A percentile compares a stretch with the other conserved stretches of the same genome.
These are phyloP conservation scores for Taphrina sp. DNA, from an alignment of 1,139 yeast species.

Conservation along the genomic window DNA sequence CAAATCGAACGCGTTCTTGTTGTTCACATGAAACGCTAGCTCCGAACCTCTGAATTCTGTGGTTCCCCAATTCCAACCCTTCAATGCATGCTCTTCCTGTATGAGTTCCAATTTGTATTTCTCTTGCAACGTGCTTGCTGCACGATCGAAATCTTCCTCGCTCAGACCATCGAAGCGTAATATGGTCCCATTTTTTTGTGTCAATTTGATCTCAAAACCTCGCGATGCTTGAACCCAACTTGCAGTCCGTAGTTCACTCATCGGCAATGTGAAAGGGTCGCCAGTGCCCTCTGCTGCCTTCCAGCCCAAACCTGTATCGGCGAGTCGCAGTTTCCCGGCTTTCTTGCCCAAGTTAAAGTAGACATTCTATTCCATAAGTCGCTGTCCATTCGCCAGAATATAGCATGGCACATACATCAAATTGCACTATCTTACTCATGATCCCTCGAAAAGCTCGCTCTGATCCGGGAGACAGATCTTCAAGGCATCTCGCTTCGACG, in stretches of 20 bases:
- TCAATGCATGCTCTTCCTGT: slow-evolving; percentile 79
- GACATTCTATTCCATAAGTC: slow-evolving; percentile 44
- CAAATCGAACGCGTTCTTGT: slow-evolving; percentile 86
- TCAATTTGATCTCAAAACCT: slow-evolving; percentile 84
- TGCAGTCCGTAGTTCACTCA: slow-evolving; percentile 74
- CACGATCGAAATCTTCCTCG: slow-evolving; percentile 68
- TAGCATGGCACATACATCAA: slow-evolving; percentile 11
- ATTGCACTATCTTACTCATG: slow-evolving; percentile 22
- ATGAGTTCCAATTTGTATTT: slow-evolving; percentile 73
- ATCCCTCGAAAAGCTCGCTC: too few species aligned
- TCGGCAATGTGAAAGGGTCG: slow-evolving; percentile 75
- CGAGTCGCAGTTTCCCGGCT: slow-evolving; percentile 88
- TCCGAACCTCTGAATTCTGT: slow-evolving; percentile 91
- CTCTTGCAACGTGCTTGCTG: slow-evolving; percentile 80
- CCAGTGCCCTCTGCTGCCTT: slow-evolving; percentile 52
- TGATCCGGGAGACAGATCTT: too few species aligned
- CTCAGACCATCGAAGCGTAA: slow-evolving; percentile 90
- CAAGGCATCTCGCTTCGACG: too few species aligned
- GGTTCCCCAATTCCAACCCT: slow-evolving; percentile 99
- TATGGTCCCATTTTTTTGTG: slow-evolving; percentile 84
- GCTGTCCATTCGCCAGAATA: too few species aligned
- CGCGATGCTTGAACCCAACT: slow-evolving; percentile 93
- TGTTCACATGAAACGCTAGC: slow-evolving; percentile 77
- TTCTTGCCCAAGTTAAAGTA: slow-evolving; percentile 81
- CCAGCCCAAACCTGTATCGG: slow-evolving; percentile 97